Percentiles rank a stretch among this genome's conserved stretches.
Evolutionary conservation across 148 eudicot genomes (phyloP).

Genomic region (Salicornia ramosissima): DNA sequence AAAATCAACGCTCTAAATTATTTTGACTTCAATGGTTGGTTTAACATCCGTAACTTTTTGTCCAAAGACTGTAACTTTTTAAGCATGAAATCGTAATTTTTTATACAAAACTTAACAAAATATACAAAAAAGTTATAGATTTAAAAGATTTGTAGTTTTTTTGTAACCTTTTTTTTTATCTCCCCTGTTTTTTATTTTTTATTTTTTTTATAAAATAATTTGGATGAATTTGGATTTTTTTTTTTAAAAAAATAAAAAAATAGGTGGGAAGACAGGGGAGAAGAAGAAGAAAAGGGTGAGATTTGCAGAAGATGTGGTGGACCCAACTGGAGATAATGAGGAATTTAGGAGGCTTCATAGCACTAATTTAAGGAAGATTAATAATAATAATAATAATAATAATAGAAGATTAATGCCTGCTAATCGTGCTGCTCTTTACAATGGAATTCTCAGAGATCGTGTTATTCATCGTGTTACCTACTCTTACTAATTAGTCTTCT

Average conservation of each 20-base stretch:
- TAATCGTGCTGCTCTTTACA: conserved; percentile 67
- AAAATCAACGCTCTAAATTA: too few relatives aligned
- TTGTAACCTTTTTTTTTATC: not conserved
- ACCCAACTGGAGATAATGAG: conserved; percentile 58
- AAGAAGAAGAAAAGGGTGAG: conserved; percentile 72
- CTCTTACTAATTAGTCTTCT: conserved; percentile 26
- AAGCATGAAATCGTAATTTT: too few relatives aligned
- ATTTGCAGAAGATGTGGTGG: conserved; percentile 89
- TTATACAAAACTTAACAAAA: too few relatives aligned
- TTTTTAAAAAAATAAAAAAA: too few relatives aligned
- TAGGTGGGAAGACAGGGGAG: conserved; percentile 30
- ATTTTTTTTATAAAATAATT: conserved; percentile 7
- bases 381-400: conserved; percentile 8
- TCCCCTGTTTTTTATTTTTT: conserved; percentile 1
- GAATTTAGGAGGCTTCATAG: conserved; percentile 48
- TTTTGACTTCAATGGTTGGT: too few relatives aligned
- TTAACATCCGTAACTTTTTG: too few relatives aligned
- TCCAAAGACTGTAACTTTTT: too few relatives aligned
- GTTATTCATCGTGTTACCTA: conserved; percentile 48
- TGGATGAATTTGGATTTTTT: conserved; percentile 13
- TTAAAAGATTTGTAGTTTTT: too few relatives aligned
- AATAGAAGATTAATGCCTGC: conserved; percentile 47
- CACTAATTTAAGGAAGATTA: not conserved
- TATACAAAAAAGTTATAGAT: too few relatives aligned
- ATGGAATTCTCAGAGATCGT: conserved; percentile 71